A percentile compares a stretch with the other conserved stretches of the same genome.
phyloP scores from a whole-genome alignment of 2,329 filamentous ascomycete species.

The Paraphaeosphaeria sporulosa region DNA sequence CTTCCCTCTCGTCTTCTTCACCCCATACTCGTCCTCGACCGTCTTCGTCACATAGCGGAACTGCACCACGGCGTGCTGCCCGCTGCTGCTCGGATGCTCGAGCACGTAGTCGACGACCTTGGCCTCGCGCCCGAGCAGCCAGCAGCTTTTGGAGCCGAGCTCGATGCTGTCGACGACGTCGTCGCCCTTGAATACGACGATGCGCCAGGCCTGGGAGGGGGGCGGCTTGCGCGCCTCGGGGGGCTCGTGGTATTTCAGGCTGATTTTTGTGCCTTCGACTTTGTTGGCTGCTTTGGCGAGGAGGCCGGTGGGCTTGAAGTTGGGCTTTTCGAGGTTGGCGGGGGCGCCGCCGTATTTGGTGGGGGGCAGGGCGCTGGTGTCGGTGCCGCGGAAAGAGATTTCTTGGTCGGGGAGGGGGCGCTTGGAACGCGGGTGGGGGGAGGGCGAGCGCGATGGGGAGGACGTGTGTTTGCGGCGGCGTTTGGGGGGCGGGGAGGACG shows the following conservation, averaged over 20 bases:
- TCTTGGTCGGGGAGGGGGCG: constrained; percentile 57
- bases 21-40: constrained; percentile 82
- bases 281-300: constrained; percentile 90
- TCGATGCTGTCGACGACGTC: constrained; percentile 84
- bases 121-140: constrained; percentile 84
- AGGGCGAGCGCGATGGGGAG: constrained; percentile 46
- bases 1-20: constrained; percentile 50
- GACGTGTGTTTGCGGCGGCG: constrained; percentile 40
- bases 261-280: constrained; percentile 76
- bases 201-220: constrained; percentile 78
- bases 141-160: constrained; percentile 79
- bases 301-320: constrained; percentile 80
- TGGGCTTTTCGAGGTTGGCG: constrained; percentile 82
- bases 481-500: constrained; percentile 41
- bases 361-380: constrained; percentile 38
- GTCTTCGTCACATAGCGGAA: constrained; percentile 85
- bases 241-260: constrained; percentile 96
- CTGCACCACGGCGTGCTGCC: constrained; percentile 94
- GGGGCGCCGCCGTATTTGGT: constrained; percentile 44
- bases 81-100: constrained; percentile 91
- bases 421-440: constrained; percentile 51
- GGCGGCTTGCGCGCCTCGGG: constrained; percentile 89
- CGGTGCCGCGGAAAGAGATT: constrained; percentile 52
- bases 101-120: constrained; percentile 82
- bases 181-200: constrained; percentile 89